A percentile compares a stretch with the other conserved stretches of the same genome.
Evolutionary conservation across 1,284 basidiomycete genomes (phyloP).

Genomic region (Cryptococcus amylolentus): DNA sequence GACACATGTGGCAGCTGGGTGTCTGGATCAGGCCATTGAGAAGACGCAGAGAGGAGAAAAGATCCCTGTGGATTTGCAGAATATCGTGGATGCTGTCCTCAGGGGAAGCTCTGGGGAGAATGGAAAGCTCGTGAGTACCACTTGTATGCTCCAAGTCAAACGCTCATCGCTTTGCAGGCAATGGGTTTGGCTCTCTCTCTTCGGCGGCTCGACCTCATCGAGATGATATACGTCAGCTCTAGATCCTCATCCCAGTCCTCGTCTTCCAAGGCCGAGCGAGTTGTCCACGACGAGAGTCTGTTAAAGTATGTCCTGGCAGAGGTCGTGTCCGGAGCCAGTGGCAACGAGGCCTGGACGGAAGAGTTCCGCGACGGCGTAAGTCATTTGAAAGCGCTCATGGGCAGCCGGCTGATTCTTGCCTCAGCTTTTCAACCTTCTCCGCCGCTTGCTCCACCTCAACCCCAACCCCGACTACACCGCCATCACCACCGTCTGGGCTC

Average conservation of each 20-base stretch:
- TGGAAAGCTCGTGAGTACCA: conserved; percentile 69
- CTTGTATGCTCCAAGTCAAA: background rate
- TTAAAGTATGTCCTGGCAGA: conserved; percentile 88
- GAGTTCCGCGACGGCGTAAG: conserved; percentile 59
- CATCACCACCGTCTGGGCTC: conserved; percentile 82
- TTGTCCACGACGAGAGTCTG: conserved; percentile 64
- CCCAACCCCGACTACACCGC: conserved; percentile 66
- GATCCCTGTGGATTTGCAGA: conserved; percentile 71
- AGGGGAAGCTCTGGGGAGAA: conserved; percentile 75
- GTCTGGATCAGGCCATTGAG: conserved; percentile 83
- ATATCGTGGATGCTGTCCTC: conserved; percentile 84
- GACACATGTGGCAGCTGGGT: conserved; percentile 62
- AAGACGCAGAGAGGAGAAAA: conserved; percentile 51
- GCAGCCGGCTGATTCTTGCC: background rate
- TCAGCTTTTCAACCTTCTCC: conserved; percentile 57
- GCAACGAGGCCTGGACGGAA: conserved; percentile 43
- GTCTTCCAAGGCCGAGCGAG: conserved; percentile 17
- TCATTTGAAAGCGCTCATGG: background rate
- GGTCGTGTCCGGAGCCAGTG: conserved; percentile 61
- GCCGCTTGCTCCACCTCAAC: conserved; percentile 72
- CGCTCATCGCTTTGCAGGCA: conserved; percentile 56
- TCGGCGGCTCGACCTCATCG: conserved; percentile 76
- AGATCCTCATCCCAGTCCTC: conserved; percentile 28
- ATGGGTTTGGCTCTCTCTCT: conserved; percentile 91
- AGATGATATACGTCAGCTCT: conserved; percentile 60